These are phyloP conservation scores for Melanogaster broomeanus DNA, from an alignment of 768 basidiomycete species.

Conservation along the genomic window DNA sequence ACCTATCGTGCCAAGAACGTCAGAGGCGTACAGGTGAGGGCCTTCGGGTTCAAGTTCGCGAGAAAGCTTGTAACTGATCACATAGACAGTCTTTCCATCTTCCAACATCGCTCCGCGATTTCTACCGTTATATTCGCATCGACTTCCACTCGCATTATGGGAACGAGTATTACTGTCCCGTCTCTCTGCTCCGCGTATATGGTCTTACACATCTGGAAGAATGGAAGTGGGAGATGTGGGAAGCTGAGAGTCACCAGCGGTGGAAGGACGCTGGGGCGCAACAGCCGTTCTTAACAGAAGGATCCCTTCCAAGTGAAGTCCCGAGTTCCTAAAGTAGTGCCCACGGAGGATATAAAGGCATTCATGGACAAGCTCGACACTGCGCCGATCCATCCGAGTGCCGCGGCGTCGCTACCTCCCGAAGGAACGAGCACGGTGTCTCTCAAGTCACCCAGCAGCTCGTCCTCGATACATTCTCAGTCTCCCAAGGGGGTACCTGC, in stretches of 20 bases:
- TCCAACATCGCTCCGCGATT: constrained; percentile 70
- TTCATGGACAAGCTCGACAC: constrained; percentile 1
- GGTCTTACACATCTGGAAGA: constrained; percentile 95
- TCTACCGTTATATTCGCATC: no score
- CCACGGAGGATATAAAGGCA: constrained; percentile 4
- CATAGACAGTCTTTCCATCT: constrained; percentile 69
- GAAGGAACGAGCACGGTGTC: not conserved
- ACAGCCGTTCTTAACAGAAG: constrained; percentile 24
- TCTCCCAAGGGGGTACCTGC: no score
- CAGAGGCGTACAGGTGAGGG: constrained; percentile 89
- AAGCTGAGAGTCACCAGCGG: constrained; percentile 61
- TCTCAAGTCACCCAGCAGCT: not conserved
- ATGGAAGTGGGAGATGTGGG: constrained; percentile 91
- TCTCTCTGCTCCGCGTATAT: constrained; percentile 90
- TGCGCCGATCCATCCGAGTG: not conserved
- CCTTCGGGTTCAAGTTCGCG: not conserved
- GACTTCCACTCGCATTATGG: no score
- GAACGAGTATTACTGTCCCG: constrained; percentile 94
- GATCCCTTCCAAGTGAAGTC: not conserved
- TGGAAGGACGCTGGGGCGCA: constrained; percentile 32
- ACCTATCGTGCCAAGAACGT: constrained; percentile 86
- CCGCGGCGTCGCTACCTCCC: not conserved
- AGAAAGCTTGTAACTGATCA: not conserved
- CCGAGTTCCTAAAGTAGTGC: not conserved
- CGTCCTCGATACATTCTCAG: no score